Percentiles rank a stretch among this genome's conserved stretches.
Conservation (phyloP, 1,284 basidiomycete species). For the Sporisorium reilianum region DNA sequence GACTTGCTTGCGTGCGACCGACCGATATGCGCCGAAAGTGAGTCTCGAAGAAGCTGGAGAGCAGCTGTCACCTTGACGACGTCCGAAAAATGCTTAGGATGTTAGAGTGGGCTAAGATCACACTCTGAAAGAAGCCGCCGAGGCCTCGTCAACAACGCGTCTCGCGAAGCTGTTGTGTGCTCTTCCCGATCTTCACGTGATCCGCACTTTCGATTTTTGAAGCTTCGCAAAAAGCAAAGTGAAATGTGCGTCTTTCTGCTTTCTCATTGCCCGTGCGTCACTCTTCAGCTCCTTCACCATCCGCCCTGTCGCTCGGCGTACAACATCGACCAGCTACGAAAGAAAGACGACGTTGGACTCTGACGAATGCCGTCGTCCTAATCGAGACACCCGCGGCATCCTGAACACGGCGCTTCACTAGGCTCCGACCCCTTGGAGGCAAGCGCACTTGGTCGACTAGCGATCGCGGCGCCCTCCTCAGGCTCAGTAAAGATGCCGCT, state of each 20-base stretch:
- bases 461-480: not conserved
- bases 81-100: not conserved
- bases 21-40: not conserved
- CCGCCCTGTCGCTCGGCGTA: not conserved
- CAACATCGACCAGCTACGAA: not conserved
- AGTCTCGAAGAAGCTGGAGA: not conserved
- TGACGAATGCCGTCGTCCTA: slow-evolving; percentile 2
- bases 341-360: not conserved
- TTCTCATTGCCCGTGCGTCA: slow-evolving; percentile 14
- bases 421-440: not conserved
- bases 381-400: not conserved
- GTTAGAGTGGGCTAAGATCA: not conserved
- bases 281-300: not conserved
- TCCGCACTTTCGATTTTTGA: slow-evolving; percentile 18
- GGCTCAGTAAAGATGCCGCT: slow-evolving; percentile 26
- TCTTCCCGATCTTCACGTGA: slow-evolving; percentile 37
- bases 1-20: not conserved
- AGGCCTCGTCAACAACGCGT: slow-evolving; percentile 7
- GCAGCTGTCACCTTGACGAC: slow-evolving; percentile 1
- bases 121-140: not conserved
- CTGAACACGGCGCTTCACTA: not conserved
- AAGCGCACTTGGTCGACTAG: not conserved
- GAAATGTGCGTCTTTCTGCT: slow-evolving; percentile 10
- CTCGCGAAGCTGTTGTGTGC: not conserved
- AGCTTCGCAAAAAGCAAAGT: not conserved